Evolutionary conservation across 2,329 filamentous ascomycete species (phyloP).

Genomic region (Parascedosporium putredinis): DNA sequence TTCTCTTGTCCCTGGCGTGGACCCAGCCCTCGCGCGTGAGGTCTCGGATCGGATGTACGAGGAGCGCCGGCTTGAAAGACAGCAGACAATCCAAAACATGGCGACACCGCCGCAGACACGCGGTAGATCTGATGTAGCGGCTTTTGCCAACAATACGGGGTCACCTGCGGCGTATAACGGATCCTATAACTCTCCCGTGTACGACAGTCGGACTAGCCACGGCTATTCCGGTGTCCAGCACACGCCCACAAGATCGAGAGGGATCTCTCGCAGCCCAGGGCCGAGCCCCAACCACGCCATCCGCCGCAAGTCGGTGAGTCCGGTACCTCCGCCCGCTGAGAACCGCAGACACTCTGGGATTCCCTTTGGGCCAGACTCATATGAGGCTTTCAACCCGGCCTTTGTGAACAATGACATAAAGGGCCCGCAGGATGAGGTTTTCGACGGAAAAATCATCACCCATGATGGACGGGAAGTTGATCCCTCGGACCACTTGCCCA

Average conservation of each 20-base stretch:
- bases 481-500: conserved; percentile 68
- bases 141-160: neutral
- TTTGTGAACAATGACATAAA: conserved; percentile 25
- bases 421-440: conserved; percentile 31
- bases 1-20: conserved; percentile 50
- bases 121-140: neutral
- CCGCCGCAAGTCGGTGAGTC: conserved; percentile 64
- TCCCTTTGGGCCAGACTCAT: conserved; percentile 67
- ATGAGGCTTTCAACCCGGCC: conserved; percentile 59
- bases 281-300: conserved; percentile 40
- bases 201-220: conserved; percentile 30
- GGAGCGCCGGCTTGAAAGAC: conserved; percentile 37
- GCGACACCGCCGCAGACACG: conserved; percentile 26
- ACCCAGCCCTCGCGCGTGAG: conserved; percentile 44
- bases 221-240: conserved; percentile 24
- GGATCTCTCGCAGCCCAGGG: conserved; percentile 25
- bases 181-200: conserved; percentile 26
- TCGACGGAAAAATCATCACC: conserved; percentile 61
- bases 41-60: conserved; percentile 47
- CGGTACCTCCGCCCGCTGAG: conserved; percentile 44
- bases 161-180: conserved; percentile 14
- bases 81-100: conserved; percentile 19
- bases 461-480: conserved; percentile 69
- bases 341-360: conserved; percentile 46
- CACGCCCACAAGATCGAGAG: conserved; percentile 13